Evolutionary conservation across 306 rosid genomes (phyloP), one percentile per base, ranked within the genome.

Genomic region (Trifolium subterraneum): DNA sequence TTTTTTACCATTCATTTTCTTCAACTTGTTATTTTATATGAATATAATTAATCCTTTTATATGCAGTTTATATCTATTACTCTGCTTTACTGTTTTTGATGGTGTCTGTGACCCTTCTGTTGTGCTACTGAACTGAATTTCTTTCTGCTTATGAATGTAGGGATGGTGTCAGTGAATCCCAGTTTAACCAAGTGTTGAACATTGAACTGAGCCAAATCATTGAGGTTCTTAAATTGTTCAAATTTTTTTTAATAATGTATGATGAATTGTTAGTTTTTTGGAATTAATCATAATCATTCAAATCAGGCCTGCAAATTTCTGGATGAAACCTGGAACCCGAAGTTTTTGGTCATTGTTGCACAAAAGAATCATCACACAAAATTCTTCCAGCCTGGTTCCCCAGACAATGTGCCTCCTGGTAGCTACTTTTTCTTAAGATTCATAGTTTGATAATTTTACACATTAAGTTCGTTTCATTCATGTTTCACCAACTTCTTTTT

Each of bases 81-180:
- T 8, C 5, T 36, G 10, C 39, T 36, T 8, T 7, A 36, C 1
- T 36, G 39, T 8, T 36, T 36, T 36, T 36, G 39, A 44, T 44
- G 15, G n/a, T 4, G 15, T 13, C 0, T 44, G n/a, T 13, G 50
- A 12, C 15, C 35, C 59, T 31, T 51, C 22, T 74, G 51, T 38
- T 7, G 0, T 4, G 0, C 12, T 19, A 19, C 19, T 77, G 18
- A 39, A 2, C 15, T 0, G 18, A 20, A 5, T 59, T 33, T 38
- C 0, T 7, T 73, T 67, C 15, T 10, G 29, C 16, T 68, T 5
- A 25, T 62, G 35, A 25, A 68, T 79, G 25, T 31, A 95, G 99
- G 96, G 99, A 95, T 71, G 99, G 99, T 31, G 98, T 95, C 14
- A 90, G 97, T 3, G 98, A 95, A 45, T 95, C 99, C 0, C 99